These are phyloP conservation scores for Apostasia ramifera DNA, from an alignment of 106 monocot genomes.

Conservation along the genomic window DNA sequence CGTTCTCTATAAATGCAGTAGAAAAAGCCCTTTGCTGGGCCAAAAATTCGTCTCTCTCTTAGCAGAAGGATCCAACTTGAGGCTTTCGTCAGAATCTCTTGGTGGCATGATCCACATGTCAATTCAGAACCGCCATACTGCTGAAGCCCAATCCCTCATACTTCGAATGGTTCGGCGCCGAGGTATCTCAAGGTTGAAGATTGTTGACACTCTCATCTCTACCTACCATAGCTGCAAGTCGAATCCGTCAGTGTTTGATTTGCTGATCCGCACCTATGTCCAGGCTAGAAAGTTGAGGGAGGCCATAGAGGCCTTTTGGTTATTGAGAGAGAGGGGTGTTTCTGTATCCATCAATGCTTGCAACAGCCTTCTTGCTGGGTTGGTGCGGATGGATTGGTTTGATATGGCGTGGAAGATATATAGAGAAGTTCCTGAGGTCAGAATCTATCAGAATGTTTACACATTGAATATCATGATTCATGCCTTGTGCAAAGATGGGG, in stretches of 20 bases:
- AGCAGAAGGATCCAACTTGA: constrained; percentile 1
- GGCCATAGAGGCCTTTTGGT: constrained; percentile 61
- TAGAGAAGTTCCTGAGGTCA: constrained; percentile 30
- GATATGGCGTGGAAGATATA: constrained; percentile 57
- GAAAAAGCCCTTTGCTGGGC: not conserved
- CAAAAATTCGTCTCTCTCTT: constrained; percentile 33
- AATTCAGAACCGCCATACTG: constrained; percentile 20
- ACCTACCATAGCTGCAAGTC: constrained; percentile 11
- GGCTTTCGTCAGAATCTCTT: constrained; percentile 36
- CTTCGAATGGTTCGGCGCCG: constrained; percentile 73
- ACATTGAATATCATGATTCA: constrained; percentile 88
- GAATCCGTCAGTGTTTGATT: constrained; percentile 42
- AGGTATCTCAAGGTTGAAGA: constrained; percentile 38
- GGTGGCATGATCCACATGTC: constrained; percentile 43
- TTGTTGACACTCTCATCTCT: constrained; percentile 33
- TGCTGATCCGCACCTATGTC: constrained; percentile 73
- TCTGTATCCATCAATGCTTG: constrained; percentile 59
- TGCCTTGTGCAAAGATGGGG: constrained; percentile 57
- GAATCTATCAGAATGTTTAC: constrained; percentile 49
- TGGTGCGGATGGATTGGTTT: constrained; percentile 63
- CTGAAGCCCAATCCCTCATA: constrained; percentile 62
- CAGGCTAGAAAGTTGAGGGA: constrained; percentile 83
- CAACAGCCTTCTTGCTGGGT: constrained; percentile 62
- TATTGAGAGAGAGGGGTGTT: constrained; percentile 29
- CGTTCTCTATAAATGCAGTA: constrained; percentile 20